These are phyloP conservation scores for Taiozyma sp. DNA, from an alignment of 1,139 yeast species.

Conservation along the genomic window DNA sequence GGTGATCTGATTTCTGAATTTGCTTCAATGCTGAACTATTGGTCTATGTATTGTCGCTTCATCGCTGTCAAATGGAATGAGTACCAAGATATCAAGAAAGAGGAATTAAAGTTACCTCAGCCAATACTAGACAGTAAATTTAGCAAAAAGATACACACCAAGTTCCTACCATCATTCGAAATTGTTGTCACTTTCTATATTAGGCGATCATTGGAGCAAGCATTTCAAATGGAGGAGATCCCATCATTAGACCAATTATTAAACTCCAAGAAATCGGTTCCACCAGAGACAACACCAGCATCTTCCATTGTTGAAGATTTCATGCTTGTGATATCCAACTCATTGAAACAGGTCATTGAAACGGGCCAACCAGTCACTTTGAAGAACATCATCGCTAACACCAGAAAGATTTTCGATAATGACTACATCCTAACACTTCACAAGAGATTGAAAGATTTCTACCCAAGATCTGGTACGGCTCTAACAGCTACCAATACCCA, in stretches of 20 bases:
- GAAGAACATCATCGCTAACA: slow-evolving; percentile 42
- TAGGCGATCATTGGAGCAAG: slow-evolving; percentile 75
- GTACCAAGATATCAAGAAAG: slow-evolving; percentile 25
- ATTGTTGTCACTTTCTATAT: slow-evolving; percentile 59
- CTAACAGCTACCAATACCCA: slow-evolving; percentile 20
- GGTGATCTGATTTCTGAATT: slow-evolving; percentile 61
- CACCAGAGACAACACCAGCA: slow-evolving; percentile 42
- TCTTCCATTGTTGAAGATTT: slow-evolving; percentile 87
- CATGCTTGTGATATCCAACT: slow-evolving; percentile 64
- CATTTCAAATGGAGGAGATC: slow-evolving; percentile 71
- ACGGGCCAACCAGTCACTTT: slow-evolving; percentile 55
- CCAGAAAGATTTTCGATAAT: slow-evolving; percentile 39
- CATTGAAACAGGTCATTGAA: slow-evolving; percentile 52
- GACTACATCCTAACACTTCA: slow-evolving; percentile 42
- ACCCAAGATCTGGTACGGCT: slow-evolving; percentile 41
- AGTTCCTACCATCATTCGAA: slow-evolving; percentile 59
- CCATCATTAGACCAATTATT: slow-evolving; percentile 38
- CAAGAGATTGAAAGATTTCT: slow-evolving; percentile 50
- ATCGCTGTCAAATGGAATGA: slow-evolving; percentile 61
- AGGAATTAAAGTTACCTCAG: slow-evolving; percentile 37
- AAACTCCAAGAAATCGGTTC: slow-evolving; percentile 6
- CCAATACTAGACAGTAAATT: slow-evolving; percentile 59
- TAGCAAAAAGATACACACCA: slow-evolving; percentile 47
- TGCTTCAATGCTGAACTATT: slow-evolving; percentile 72
- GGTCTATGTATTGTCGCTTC: slow-evolving; percentile 82